These are phyloP conservation scores for Basipetospora chlamydospora DNA, from an alignment of 2,329 filamentous ascomycete genomes.

Conservation along the genomic window DNA sequence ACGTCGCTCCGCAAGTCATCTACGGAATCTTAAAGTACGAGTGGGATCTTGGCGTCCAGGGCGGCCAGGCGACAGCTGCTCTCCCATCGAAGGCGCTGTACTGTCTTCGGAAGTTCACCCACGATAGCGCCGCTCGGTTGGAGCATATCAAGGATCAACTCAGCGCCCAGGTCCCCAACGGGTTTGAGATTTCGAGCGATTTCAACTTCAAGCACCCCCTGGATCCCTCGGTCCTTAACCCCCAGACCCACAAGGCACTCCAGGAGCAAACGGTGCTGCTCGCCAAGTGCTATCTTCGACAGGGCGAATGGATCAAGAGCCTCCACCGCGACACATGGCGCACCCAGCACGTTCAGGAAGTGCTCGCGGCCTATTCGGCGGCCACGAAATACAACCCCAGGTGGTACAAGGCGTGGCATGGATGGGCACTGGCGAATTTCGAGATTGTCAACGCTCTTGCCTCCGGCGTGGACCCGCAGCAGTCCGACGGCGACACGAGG, in stretches of 20 bases:
- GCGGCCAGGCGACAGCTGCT: conserved; percentile 23
- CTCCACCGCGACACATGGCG: conserved; percentile 83
- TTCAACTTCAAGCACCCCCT: conserved; percentile 34
- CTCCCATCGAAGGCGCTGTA: conserved; percentile 40
- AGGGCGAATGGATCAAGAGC: conserved; percentile 88
- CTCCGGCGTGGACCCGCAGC: conserved; percentile 15
- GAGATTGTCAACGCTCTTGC: conserved; percentile 83
- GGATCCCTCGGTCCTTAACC: conserved; percentile 29
- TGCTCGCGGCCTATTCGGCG: conserved; percentile 77
- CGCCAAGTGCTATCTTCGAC: conserved; percentile 88
- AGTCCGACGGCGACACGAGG: conserved; percentile 37
- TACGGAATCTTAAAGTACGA: conserved; percentile 97
- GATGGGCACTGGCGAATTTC: conserved; percentile 96
- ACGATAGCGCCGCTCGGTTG: conserved; percentile 39
- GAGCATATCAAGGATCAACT: conserved; percentile 39
- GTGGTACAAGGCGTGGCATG: conserved; percentile 99
- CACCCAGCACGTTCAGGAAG: conserved; percentile 70
- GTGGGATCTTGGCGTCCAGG: conserved; percentile 70
- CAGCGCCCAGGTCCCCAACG: conserved; percentile 29
- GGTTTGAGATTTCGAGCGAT: conserved; percentile 28
- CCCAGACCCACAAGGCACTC: conserved; percentile 36
- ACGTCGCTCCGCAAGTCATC: conserved; percentile 60
- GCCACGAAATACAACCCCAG: conserved; percentile 88
- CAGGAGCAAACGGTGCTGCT: conserved; percentile 56
- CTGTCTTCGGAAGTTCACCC: conserved; percentile 46